Evolutionary conservation across 1,284 basidiomycete genomes (phyloP), one percentile per base, ranked within the genome.

Genomic region (Peniophora sp.): DNA sequence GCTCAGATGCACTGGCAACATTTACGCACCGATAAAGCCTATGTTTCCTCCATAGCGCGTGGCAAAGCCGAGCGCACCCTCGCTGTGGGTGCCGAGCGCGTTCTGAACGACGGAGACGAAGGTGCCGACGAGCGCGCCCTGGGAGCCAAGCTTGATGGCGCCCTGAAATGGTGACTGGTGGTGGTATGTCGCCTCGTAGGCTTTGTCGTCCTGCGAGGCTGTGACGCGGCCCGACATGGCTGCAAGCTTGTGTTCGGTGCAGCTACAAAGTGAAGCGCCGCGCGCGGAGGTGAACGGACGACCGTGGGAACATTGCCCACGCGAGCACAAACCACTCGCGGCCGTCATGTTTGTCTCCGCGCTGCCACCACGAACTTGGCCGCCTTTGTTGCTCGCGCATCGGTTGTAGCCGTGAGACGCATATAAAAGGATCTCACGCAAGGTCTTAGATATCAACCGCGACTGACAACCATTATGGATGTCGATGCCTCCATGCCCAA

Each of bases 41-140:
- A 90, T 85, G 5, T 88, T 88, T 47, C 84, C 81, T 48, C 92
- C 87, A 48, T 79, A 87, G 57, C 85, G 73, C 48, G 88, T 88
- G 54, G 92, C 72, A 67, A 92, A 77, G 68, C 94, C 94, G 67
- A 87, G 76, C n/a, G 92, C 92, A 58, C 94, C 94, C 59, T 79
- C 77, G 52, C 84, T 78, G 69, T 97, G 93, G 50, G 71, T 77
- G 47, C 83, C 80, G 55, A 96, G 70, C 42, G 92, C 85, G 75
- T 94, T 94, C 70, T 93, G 91, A 41, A 93, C 74, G 20, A 87
- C 75, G 61, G 87, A 88, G 66, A 91, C 79, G 63, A 92, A 76
- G 53, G 84, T 73, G 44, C 92, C 92, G 51, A 90, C 81, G 52
- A 76, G 79, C 39, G 80, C 88, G 51, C 79, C 78, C 64, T 91